Base-by-base conservation (phyloP, 352 stramenopile species). In the Plasmopara muralis region DNA sequence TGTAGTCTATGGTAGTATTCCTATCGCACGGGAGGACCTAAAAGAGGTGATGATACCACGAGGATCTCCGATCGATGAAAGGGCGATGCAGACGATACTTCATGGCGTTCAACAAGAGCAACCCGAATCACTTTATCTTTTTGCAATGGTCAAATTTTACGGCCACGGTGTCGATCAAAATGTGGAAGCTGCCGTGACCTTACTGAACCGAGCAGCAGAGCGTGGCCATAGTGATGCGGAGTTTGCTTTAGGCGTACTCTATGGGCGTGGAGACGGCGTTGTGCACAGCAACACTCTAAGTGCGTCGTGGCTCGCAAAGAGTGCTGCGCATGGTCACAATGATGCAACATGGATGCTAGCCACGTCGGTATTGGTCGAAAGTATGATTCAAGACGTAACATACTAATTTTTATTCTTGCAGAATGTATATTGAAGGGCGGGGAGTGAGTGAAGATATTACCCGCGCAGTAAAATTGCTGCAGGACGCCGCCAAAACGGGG, bases 261-360 rank as follows among this genome's bases (percentile, higher is more conserved):
- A 77, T 30, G 54, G 53, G 18, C 47, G 30, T 28, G 68, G 68
- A 34, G 30, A 68, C 18, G 57, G 57, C 6, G 57, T 77, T 18
- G 7, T 49, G 5, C 62, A 16, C 20, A 76, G 62, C 48, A 66
- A 77, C 29, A 69, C 49, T 1, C 41, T 52, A 40, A 74, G 66
- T 50, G 66, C 64, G 2, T 50, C 51, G 12, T 79, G 69, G 69
- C 69, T 83, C 15, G 38, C 57, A 0, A 62, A 57, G n/a, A 75
- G 66, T 55, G 64, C 69, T 16, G 57, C 55, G 15, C 53, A 53
- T 12, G 66, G 72, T 8, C 72, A 83, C 43, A 40, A 39, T 8
- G 69, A 79, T 16, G 69, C 72, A 30, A 71, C 75, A 50, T 83
- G 72, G 72, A 79, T 79, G 67, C 47, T 83, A 16, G 72, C 72